These are phyloP conservation scores for Phialemonium atrogriseum DNA, from an alignment of 2,329 filamentous ascomycete genomes.

Conservation along the genomic window DNA sequence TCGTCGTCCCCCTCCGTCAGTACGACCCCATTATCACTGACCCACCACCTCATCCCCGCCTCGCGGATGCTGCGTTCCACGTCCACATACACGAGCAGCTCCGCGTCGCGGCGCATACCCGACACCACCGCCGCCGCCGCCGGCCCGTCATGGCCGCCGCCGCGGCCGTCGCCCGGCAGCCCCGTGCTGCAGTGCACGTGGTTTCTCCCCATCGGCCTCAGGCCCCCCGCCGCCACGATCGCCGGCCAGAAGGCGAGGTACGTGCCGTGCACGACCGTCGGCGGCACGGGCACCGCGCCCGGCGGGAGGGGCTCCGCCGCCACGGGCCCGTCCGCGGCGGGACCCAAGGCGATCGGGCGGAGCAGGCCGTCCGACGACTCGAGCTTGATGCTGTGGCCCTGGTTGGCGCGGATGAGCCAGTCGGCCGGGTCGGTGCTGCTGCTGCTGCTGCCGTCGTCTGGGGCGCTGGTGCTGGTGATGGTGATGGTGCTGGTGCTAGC, in stretches of 20 bases:
- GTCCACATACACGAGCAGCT: constrained; percentile 72
- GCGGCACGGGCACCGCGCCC: constrained; percentile 37
- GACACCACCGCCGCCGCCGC: constrained; percentile 57
- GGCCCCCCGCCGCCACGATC: constrained; percentile 69
- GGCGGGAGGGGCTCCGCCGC: constrained; percentile 2
- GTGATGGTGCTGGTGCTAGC: constrained; percentile 35
- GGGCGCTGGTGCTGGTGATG: constrained; percentile 74
- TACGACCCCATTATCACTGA: constrained; percentile 70
- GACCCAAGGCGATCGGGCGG: constrained; percentile 53
- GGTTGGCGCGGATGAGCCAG: constrained; percentile 89
- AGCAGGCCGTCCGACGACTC: constrained; percentile 67
- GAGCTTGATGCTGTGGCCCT: constrained; percentile 79
- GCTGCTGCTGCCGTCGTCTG: constrained; percentile 91
- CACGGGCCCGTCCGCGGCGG: constrained; percentile 26
- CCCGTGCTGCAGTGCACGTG: constrained; percentile 87
- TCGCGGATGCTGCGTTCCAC: constrained; percentile 56
- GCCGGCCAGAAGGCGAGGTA: constrained; percentile 71
- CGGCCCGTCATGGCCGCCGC: too few species aligned
- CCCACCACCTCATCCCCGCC: constrained; percentile 61
- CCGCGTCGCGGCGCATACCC: constrained; percentile 71
- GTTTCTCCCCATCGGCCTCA: constrained; percentile 73
- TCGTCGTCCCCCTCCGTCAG: constrained; percentile 51
- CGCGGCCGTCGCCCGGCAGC: constrained; percentile 44
- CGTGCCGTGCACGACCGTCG: constrained; percentile 75
- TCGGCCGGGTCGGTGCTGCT: constrained; percentile 44